These are phyloP conservation scores for Carpinus fangiana DNA, from an alignment of 306 rosid species.

Conservation along the genomic window DNA sequence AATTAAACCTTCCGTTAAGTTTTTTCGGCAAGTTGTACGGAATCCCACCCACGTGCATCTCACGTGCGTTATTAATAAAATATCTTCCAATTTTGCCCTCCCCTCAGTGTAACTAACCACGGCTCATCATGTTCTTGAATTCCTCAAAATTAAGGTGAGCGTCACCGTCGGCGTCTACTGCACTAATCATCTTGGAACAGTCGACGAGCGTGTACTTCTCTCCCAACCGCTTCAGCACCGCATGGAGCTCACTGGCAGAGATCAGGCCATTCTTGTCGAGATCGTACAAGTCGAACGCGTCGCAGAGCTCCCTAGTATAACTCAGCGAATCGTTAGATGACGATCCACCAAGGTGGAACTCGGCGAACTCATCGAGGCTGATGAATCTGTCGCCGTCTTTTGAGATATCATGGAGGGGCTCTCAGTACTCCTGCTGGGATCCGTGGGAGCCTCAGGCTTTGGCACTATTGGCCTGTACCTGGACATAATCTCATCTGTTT, in stretches of 20 bases:
- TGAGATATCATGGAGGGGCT: too few relatives aligned
- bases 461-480: too few relatives aligned
- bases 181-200: slow-evolving; percentile 71
- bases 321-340: background rate
- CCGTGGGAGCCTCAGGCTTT: too few relatives aligned
- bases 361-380: slow-evolving; percentile 70
- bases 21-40: too few relatives aligned
- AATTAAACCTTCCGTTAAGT: too few relatives aligned
- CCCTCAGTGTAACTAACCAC: slow-evolving; percentile 34
- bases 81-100: too few relatives aligned
- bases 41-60: too few relatives aligned
- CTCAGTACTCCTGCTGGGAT: too few relatives aligned
- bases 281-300: slow-evolving; percentile 84
- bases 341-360: slow-evolving; percentile 45
- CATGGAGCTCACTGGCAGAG: slow-evolving; percentile 68
- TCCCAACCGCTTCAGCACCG: slow-evolving; percentile 66
- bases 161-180: slow-evolving; percentile 88
- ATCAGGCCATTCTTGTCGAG: slow-evolving; percentile 87
- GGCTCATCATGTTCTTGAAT: slow-evolving; percentile 95
- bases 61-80: too few relatives aligned
- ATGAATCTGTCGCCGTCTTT: slow-evolving; percentile 85
- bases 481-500: too few relatives aligned
- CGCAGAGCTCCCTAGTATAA: slow-evolving; percentile 61
- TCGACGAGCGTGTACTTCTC: slow-evolving; percentile 75
- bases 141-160: slow-evolving; percentile 86